Conservation (phyloP, 2,329 filamentous ascomycete species). For the Ophiostoma triangulosporum region DNA sequence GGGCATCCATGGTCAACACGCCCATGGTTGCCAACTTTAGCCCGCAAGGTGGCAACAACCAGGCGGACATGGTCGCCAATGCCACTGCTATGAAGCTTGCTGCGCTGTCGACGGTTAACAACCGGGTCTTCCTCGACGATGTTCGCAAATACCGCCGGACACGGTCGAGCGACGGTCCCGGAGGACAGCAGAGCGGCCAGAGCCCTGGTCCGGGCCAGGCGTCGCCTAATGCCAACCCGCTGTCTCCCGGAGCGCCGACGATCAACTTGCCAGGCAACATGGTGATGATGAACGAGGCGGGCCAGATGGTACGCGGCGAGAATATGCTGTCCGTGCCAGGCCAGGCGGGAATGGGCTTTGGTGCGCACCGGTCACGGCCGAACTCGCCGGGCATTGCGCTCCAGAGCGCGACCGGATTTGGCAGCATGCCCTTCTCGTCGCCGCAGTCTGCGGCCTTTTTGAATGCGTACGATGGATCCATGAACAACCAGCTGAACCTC, state of each 20-base stretch:
- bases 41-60: conserved; percentile 40
- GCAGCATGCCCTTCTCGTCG: conserved; percentile 60
- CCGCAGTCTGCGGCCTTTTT: conserved; percentile 93
- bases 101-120: conserved; percentile 93
- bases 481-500: conserved; percentile 40
- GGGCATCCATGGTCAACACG: conserved; percentile 97
- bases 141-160: conserved; percentile 90
- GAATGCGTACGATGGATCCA: conserved; percentile 64
- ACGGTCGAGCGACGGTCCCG: conserved; percentile 69
- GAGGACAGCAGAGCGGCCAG: background rate
- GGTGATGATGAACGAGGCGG: conserved; percentile 89
- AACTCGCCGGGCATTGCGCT: conserved; percentile 79
- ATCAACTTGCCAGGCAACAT: conserved; percentile 58
- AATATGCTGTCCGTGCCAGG: conserved; percentile 70
- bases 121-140: conserved; percentile 91
- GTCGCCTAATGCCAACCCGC: conserved; percentile 30
- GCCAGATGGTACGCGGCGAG: conserved; percentile 73
- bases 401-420: conserved; percentile 47
- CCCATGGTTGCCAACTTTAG: conserved; percentile 86
- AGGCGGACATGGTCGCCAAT: conserved; percentile 97
- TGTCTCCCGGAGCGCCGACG: conserved; percentile 53
- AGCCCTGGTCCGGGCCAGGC: conserved; percentile 20
- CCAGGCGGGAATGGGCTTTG: conserved; percentile 38
- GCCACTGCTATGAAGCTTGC: conserved; percentile 98
- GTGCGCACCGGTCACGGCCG: conserved; percentile 67